Evolutionary conservation across 2,329 filamentous ascomycete genomes (phyloP), one percentile per base, ranked within the genome.

Genomic region (Trichocomaceae sp.): DNA sequence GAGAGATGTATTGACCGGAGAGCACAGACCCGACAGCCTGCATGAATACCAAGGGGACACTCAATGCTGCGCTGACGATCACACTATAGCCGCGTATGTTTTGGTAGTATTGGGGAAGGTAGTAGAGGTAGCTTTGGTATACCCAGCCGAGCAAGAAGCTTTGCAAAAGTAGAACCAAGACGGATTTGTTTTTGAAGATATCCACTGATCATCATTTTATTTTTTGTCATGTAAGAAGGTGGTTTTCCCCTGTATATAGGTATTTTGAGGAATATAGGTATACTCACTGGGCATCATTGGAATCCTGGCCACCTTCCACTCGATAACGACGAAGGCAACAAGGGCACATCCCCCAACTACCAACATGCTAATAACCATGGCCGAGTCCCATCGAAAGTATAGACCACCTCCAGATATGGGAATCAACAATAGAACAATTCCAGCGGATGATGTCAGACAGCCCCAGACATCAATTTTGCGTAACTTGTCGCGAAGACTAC

Each of bases 401-500:
- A 77, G 75, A 1, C 79, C 81, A 55, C 79, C 81, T 15, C 81
- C 82, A 2, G 82, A 84, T 9, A 86, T 77, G 0, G 83, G 83
- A 41, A 87, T 83, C n/a, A 86, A 71, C 1, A 86, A 60, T 9
- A 85, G 72, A 10, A 86, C 77, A 23, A 84, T 77, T 0, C 77
- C 82, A 7, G 77, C 67, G 0, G 80, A 80, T 3, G 77, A 79
- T 2, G 77, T 73, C 9, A 83, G 54, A 1, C 82, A 71, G 1
- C 83, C 83, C 22, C 70, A 76, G 58, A 78, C 83, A 64, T 87
- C 83, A 52, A 86, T 81, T 41, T 79, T 79, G 47, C 67, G 69
- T 17, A 80, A 61, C 46, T 80, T 47, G 67, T 69, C 20, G 80
- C 61, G 46, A 77, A 80, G 42, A 77, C 73, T 37, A 68, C 66